A percentile compares a stretch with the other conserved stretches of the same genome.
These are phyloP conservation scores for Candida palmyrensis DNA, from an alignment of 805 yeast genomes.

Conservation along the genomic window DNA sequence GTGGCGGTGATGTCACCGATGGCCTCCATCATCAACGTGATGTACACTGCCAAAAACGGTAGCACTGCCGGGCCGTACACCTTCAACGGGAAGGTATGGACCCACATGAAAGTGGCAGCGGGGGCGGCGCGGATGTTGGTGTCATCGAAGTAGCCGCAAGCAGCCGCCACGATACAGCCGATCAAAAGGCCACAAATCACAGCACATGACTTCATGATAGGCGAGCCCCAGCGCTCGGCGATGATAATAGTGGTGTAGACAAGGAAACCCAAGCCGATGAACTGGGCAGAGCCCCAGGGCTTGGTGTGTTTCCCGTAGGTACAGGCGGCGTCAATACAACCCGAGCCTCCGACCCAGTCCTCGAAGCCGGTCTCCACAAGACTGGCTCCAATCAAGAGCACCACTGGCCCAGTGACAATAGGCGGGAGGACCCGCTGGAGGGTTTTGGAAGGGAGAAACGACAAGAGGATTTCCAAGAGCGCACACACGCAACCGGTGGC, in stretches of 20 bases:
- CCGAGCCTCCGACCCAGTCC: slow-evolving; percentile 88
- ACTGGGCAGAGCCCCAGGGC: slow-evolving; percentile 84
- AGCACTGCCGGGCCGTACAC: slow-evolving; percentile 83
- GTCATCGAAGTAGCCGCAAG: slow-evolving; percentile 71
- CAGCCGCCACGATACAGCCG: slow-evolving; percentile 92
- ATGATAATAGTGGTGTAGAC: slow-evolving; percentile 71
- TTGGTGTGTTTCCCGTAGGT: slow-evolving; percentile 43
- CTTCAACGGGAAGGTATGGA: slow-evolving; percentile 68
- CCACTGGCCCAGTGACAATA: slow-evolving; percentile 91
- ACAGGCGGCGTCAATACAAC: slow-evolving; percentile 42
- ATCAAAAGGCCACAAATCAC: slow-evolving; percentile 79
- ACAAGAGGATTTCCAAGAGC: slow-evolving; percentile 62
- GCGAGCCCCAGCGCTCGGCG: slow-evolving; percentile 86
- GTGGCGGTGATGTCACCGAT: slow-evolving; percentile 95
- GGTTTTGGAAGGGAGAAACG: slow-evolving; percentile 70
- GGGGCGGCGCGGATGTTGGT: slow-evolving; percentile 64
- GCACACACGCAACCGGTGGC: slow-evolving; percentile 81
- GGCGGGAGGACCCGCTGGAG: slow-evolving; percentile 81
- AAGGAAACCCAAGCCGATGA: slow-evolving; percentile 80
- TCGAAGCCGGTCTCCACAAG: slow-evolving; percentile 68
- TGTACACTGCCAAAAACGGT: slow-evolving; percentile 79
- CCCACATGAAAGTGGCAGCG: slow-evolving; percentile 83
- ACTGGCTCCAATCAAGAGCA: slow-evolving; percentile 71
- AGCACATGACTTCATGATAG: slow-evolving; percentile 92
- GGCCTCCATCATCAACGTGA: slow-evolving; percentile 85